These are phyloP conservation scores for Komagataella phaffii DNA, from an alignment of 805 yeast species.

Conservation along the genomic window DNA sequence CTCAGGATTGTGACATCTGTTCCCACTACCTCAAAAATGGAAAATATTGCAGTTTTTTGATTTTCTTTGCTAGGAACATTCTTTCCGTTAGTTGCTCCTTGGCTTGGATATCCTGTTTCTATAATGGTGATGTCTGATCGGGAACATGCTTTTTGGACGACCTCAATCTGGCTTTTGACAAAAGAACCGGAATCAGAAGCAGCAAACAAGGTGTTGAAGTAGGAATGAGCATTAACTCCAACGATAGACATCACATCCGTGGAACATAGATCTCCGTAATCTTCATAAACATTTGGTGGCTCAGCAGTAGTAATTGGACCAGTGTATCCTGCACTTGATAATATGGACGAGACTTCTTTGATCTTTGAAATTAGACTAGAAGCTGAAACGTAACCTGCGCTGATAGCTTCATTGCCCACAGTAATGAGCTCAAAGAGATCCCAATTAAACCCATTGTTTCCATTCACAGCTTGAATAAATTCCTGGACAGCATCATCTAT, in stretches of 20 bases:
- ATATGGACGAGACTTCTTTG: constrained; percentile 40
- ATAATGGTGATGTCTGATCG: constrained; percentile 45
- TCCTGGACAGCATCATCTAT: constrained; percentile 45
- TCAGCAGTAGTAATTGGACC: constrained; percentile 79
- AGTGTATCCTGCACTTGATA: constrained; percentile 57
- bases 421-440: constrained; percentile 64
- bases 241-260: constrained; percentile 63
- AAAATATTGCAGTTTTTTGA: constrained; percentile 55
- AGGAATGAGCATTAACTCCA: constrained; percentile 80
- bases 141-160: constrained; percentile 44
- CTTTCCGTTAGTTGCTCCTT: constrained; percentile 57
- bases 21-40: constrained; percentile 45
- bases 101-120: constrained; percentile 84
- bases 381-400: constrained; percentile 45
- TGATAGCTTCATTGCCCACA: constrained; percentile 82
- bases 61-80: constrained; percentile 61
- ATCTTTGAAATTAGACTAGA: constrained; percentile 54
- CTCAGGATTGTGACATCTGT: constrained; percentile 60
- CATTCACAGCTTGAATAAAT: constrained; percentile 30
- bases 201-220: constrained; percentile 49
- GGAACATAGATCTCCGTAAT: constrained; percentile 56
- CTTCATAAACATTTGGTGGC: constrained; percentile 65
- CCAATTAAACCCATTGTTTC: constrained; percentile 39
- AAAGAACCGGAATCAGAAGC: constrained; percentile 66
- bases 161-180: constrained; percentile 44